These are phyloP conservation scores for Pythium phragmitis DNA, from an alignment of 352 stramenopile genomes.

Conservation along the genomic window DNA sequence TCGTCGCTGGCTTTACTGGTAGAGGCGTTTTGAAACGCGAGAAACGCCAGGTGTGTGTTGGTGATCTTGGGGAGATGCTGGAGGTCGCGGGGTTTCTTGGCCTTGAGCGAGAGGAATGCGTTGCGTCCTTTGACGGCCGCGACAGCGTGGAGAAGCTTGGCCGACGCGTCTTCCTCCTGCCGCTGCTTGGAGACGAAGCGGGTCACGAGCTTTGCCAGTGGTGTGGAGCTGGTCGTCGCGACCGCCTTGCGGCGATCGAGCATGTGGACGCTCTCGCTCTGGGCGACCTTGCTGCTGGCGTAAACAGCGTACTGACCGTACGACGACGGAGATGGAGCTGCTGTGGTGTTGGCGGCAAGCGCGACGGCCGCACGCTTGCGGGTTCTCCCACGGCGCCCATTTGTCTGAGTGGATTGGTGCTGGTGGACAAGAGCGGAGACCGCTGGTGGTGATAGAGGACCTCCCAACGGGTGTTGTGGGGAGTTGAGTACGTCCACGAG, in stretches of 20 bases:
- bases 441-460: background rate
- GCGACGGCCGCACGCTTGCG: slow-evolving; percentile 28
- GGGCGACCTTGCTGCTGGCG: slow-evolving; percentile 41
- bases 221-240: slow-evolving; percentile 19
- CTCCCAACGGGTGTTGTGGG: background rate
- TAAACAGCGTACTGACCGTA: slow-evolving; percentile 45
- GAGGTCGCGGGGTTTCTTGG: background rate
- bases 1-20: background rate
- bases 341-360: background rate
- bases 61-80: slow-evolving; percentile 21
- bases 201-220: slow-evolving; percentile 37
- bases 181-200: background rate
- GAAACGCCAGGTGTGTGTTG: slow-evolving; percentile 63
- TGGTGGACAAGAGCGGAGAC: slow-evolving; percentile 8
- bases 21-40: slow-evolving; percentile 35
- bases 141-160: slow-evolving; percentile 16
- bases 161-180: background rate
- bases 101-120: slow-evolving; percentile 28
- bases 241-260: slow-evolving; percentile 46
- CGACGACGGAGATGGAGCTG: slow-evolving; percentile 5
- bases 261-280: slow-evolving; percentile 36
- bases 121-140: slow-evolving; percentile 19
- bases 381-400: slow-evolving; percentile 13
- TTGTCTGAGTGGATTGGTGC: slow-evolving; percentile 1
- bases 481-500: slow-evolving; percentile 40